Evolutionary conservation across 768 basidiomycete species (phyloP), one percentile per base, ranked within the genome.

Genomic region (Termitomyces sp.): DNA sequence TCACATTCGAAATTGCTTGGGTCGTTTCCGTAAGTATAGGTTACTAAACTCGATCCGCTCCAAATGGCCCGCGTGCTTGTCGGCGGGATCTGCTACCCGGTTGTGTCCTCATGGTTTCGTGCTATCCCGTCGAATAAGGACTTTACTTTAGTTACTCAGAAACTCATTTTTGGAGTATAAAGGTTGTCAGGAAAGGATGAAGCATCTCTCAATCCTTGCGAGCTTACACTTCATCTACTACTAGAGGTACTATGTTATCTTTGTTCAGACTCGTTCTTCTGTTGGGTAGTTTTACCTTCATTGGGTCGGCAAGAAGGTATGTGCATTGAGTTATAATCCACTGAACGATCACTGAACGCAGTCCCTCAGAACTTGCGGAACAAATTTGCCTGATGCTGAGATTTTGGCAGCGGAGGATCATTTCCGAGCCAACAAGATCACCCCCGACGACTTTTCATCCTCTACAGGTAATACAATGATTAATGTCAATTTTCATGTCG

Each of bases 401-500:
- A 40, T 63, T 35, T 41, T 45, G 20, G 59, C 60, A 16, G 59
- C 61, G 9, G 65, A 66, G 40, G 50, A 48, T 24, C 64, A 66
- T 56, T 65, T 65, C 48, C 56, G 57, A 46, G 55, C 50, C 22
- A 53, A 62, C 57, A 56, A 56, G 30, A 54, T 65, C 38, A 45
- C 55, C 33, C 18, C 51, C 14, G 49, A n/a, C 43, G 43, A 30
- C 14, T 56, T 43, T 50, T 36, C 48, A 22, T 24, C 36, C 22
- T 53, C 59, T 20, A 26, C 52, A 1, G 24, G 8, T 1, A 57
- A 44, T 3, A 54, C 59, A 11, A 49, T 48, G 8, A 22, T 72
- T 28, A 57, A 72, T 46, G 58, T 66, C 32, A 50, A 60, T 54
- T 65, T 74, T 63, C 74, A 77, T 63, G 73, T 76, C 46, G 60